Evolutionary conservation across 2,329 filamentous ascomycete species (phyloP).

Genomic region (Calonectria montana): DNA sequence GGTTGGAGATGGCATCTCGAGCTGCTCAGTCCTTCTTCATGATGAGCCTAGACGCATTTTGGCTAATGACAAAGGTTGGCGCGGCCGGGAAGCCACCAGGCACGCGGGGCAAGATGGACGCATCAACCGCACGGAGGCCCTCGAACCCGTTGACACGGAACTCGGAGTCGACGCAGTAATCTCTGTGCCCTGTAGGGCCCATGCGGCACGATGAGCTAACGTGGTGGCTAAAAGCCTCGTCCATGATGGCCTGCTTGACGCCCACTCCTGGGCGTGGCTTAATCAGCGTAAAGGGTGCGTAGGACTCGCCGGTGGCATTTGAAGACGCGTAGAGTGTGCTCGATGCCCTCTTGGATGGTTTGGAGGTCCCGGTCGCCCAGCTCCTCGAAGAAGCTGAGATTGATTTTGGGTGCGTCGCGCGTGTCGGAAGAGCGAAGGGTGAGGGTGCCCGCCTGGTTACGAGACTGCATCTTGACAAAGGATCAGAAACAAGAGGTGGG

Average conservation of each 20-base stretch:
- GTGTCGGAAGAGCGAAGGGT: slow-evolving; percentile 70
- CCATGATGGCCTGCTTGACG: slow-evolving; percentile 58
- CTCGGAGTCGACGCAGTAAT: slow-evolving; percentile 65
- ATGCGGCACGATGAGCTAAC: slow-evolving; percentile 67
- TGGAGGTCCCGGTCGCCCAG: slow-evolving; percentile 21
- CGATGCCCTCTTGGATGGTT: slow-evolving; percentile 30
- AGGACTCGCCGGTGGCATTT: slow-evolving; percentile 41
- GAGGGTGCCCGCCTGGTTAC: slow-evolving; percentile 71
- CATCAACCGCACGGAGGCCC: slow-evolving; percentile 69
- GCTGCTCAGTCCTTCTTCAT: not conserved
- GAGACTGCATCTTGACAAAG: slow-evolving; percentile 68
- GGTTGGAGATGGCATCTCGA: not conserved
- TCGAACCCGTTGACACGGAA: slow-evolving; percentile 66
- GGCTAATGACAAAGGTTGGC: slow-evolving; percentile 29
- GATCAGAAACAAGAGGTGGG: slow-evolving; percentile 35
- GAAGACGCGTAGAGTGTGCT: slow-evolving; percentile 39
- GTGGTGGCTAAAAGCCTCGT: slow-evolving; percentile 68
- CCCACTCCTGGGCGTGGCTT: slow-evolving; percentile 55
- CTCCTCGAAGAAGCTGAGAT: slow-evolving; percentile 68
- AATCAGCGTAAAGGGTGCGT: slow-evolving; percentile 24
- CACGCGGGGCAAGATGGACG: slow-evolving; percentile 60
- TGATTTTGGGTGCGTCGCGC: slow-evolving; percentile 70
- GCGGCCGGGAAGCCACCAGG: slow-evolving; percentile 29
- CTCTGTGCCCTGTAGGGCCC: slow-evolving; percentile 61
- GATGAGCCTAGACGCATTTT: slow-evolving; percentile 24